Percentiles rank a stretch among this genome's conserved stretches.
These are phyloP conservation scores for Neurospora tetrasperma DNA, from an alignment of 495 filamentous ascomycete species.

Conservation along the genomic window DNA sequence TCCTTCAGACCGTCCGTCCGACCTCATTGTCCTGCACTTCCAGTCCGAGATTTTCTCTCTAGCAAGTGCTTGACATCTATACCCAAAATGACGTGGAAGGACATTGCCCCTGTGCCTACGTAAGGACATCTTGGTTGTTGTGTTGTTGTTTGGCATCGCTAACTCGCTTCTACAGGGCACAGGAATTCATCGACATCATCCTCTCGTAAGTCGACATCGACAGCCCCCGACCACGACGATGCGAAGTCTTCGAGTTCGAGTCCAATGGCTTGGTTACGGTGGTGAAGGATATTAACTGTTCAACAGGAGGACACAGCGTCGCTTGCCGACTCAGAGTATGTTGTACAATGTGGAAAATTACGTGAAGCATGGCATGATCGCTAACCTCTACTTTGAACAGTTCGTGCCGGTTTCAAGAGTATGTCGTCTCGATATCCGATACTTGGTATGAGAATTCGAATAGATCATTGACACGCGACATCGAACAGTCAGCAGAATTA, in stretches of 20 bases:
- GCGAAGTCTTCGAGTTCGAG: neutral
- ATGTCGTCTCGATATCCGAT: conserved; percentile 3
- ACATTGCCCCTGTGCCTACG: conserved; percentile 83
- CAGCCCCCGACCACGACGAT: neutral
- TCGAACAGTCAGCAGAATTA: conserved; percentile 65
- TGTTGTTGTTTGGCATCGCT: neutral
- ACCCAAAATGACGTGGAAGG: conserved; percentile 41
- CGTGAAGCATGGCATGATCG: neutral
- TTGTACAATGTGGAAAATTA: conserved; percentile 1
- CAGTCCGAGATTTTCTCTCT: conserved; percentile 9
- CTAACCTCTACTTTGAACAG: conserved; percentile 4
- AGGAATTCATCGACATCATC: conserved; percentile 97
- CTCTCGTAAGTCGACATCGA: conserved; percentile 34
- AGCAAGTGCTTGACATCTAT: neutral
- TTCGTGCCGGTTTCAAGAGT: conserved; percentile 87
- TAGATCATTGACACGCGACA: conserved; percentile 3
- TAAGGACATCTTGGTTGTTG: conserved; percentile 26
- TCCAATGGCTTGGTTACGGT: neutral
- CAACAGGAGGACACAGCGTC: conserved; percentile 77
- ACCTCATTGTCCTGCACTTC: neutral
- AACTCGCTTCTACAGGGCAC: conserved; percentile 15
- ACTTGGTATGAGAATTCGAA: neutral
- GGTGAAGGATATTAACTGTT: conserved; percentile 1
- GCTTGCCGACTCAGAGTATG: conserved; percentile 77
- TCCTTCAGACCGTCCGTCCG: neutral